Evolutionary conservation across 176 grass and related monocot species (phyloP).

Genomic region (Eleusine coracana): DNA sequence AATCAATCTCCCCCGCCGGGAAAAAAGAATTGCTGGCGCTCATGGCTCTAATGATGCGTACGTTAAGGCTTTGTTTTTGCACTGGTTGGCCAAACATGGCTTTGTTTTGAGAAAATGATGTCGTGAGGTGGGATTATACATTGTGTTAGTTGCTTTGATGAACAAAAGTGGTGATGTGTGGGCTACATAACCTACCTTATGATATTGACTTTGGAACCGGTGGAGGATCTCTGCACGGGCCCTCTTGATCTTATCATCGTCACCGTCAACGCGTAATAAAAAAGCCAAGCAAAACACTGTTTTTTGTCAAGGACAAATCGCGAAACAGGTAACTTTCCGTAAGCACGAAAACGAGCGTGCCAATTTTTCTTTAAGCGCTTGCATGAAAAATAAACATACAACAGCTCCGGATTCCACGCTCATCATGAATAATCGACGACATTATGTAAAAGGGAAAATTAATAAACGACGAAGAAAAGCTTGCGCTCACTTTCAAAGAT

Average conservation of each 20-base stretch:
- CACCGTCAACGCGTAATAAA: slow-evolving; percentile 34
- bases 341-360: no score
- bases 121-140: neutral
- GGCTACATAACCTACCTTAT: slow-evolving; percentile 29
- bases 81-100: slow-evolving; percentile 1
- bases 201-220: slow-evolving; percentile 19
- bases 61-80: neutral
- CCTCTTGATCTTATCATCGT: slow-evolving; percentile 30
- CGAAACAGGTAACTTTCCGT: no score
- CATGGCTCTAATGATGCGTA: neutral
- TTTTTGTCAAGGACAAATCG: no score
- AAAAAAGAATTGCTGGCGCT: neutral
- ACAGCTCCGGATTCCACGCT: no score
- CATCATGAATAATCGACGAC: no score
- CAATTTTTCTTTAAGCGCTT: no score
- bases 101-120: neutral
- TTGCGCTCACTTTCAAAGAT: neutral
- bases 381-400: neutral
- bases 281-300: neutral
- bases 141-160: slow-evolving; percentile 14
- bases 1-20: neutral
- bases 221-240: slow-evolving; percentile 16
- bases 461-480: neutral
- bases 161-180: slow-evolving; percentile 33
- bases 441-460: neutral